These are phyloP conservation scores for Trichoderma oligosporum DNA, from an alignment of 2,329 filamentous ascomycete genomes.

Conservation along the genomic window DNA sequence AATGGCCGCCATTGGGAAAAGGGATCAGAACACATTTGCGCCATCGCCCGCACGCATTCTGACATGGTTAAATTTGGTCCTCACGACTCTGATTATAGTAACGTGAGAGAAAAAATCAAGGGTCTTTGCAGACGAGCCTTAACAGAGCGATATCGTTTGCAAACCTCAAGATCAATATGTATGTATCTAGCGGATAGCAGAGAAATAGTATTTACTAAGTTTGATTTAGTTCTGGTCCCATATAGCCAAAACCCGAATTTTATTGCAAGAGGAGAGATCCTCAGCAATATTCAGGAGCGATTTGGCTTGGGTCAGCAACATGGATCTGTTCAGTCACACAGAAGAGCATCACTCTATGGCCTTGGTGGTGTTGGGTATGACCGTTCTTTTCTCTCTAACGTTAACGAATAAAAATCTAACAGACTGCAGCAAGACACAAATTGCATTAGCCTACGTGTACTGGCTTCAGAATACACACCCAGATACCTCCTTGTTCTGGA, in stretches of 20 bases:
- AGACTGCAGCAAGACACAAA: not conserved
- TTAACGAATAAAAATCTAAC: not conserved
- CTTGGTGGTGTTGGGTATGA: slow-evolving; percentile 6
- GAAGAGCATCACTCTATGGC: slow-evolving; percentile 12
- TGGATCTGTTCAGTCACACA: not conserved
- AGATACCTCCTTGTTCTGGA: slow-evolving; percentile 33
- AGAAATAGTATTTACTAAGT: not conserved
- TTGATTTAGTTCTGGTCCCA: slow-evolving; percentile 20
- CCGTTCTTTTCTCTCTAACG: not conserved
- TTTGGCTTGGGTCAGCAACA: slow-evolving; percentile 1
- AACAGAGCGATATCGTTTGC: not conserved
- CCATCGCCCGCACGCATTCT: slow-evolving; percentile 22
- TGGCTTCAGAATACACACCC: slow-evolving; percentile 23
- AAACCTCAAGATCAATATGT: not conserved
- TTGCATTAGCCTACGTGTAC: slow-evolving; percentile 25
- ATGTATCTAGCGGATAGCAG: slow-evolving; percentile 2
- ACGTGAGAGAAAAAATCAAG: not conserved
- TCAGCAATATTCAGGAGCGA: slow-evolving; percentile 7
- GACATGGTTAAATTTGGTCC: slow-evolving; percentile 28
- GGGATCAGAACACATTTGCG: slow-evolving; percentile 24
- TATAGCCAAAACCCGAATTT: slow-evolving; percentile 18
- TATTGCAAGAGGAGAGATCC: slow-evolving; percentile 1
- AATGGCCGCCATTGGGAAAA: slow-evolving; percentile 26
- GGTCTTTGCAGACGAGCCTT: slow-evolving; percentile 12
- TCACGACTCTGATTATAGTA: slow-evolving; percentile 18